Percentiles rank a stretch among this genome's conserved stretches.
Evolutionary conservation across 495 filamentous ascomycete genomes (phyloP).

Genomic region (Aspergillus steynii): DNA sequence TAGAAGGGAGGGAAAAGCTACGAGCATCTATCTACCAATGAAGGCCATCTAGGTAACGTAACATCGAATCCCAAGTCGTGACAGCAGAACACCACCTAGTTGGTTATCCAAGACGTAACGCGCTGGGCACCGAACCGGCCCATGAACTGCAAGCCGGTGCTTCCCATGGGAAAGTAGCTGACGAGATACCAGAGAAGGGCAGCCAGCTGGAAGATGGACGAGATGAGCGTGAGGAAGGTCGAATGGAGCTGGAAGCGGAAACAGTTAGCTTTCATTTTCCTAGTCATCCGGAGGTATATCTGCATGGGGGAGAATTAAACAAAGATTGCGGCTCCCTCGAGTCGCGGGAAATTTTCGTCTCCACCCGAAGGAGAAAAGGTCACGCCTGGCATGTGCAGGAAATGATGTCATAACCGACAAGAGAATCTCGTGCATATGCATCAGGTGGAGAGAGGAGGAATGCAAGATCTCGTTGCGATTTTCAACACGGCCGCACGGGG

Average conservation of each 20-base stretch:
- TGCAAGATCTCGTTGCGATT: background rate
- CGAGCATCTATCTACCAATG: background rate
- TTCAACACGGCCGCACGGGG: background rate
- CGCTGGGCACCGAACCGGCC: constrained; percentile 80
- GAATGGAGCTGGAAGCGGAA: constrained; percentile 62
- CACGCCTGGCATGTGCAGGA: constrained; percentile 1
- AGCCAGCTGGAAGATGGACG: constrained; percentile 77
- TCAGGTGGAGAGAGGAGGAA: background rate
- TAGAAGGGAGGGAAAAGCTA: background rate
- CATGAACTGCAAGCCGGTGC: constrained; percentile 81
- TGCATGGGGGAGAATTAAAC: background rate
- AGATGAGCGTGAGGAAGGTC: constrained; percentile 79
- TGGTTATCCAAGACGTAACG: constrained; percentile 86
- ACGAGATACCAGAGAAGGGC: constrained; percentile 91
- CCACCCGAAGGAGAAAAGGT: background rate
- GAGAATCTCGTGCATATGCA: background rate
- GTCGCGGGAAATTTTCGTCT: background rate
- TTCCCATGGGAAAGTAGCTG: constrained; percentile 98
- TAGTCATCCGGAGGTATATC: constrained; percentile 2
- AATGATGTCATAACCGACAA: background rate
- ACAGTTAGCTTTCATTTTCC: constrained; percentile 13
- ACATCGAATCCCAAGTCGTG: background rate
- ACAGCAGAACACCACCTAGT: constrained; percentile 41
- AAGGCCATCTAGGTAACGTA: background rate
- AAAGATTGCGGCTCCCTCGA: background rate